Evolutionary conservation across 805 yeast species (phyloP).

Genomic region (Myxozyma geophila): DNA sequence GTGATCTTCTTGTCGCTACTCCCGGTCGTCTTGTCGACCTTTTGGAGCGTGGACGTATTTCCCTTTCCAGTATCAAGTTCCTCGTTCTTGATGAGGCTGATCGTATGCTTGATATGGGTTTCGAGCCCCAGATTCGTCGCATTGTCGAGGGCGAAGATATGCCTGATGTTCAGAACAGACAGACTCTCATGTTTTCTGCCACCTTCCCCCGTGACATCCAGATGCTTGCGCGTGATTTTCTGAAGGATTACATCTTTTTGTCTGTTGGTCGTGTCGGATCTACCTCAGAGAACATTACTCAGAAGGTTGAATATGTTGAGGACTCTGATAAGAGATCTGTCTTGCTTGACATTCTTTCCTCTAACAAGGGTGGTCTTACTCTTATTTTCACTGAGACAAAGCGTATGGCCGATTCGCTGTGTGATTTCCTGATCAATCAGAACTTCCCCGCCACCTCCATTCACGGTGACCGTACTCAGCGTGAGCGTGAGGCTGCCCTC

Average conservation of each 20-base stretch:
- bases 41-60: conserved; percentile 91
- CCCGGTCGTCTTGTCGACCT: conserved; percentile 98
- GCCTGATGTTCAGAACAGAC: conserved; percentile 91
- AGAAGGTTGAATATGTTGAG: conserved; percentile 89
- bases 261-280: conserved; percentile 99
- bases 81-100: conserved; percentile 98
- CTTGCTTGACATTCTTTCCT: conserved; percentile 79
- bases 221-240: conserved; percentile 94
- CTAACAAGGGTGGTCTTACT: conserved; percentile 83
- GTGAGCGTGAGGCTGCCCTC: conserved; percentile 96
- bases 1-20: conserved; percentile 95
- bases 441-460: conserved; percentile 96
- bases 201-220: conserved; percentile 99
- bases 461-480: conserved; percentile 98
- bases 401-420: conserved; percentile 95
- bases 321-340: conserved; percentile 90
- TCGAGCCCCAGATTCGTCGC: conserved; percentile 98
- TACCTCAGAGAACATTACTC: conserved; percentile 97
- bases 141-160: conserved; percentile 97
- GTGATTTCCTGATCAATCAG: conserved; percentile 87
- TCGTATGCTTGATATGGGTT: conserved; percentile 99
- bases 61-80: conserved; percentile 86
- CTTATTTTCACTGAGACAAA: conserved; percentile 97
- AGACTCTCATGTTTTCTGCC: conserved; percentile 97
- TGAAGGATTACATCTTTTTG: conserved; percentile 92